These are phyloP conservation scores for Tagetes erecta DNA, from an alignment of 129 eudicot species.

Conservation along the genomic window DNA sequence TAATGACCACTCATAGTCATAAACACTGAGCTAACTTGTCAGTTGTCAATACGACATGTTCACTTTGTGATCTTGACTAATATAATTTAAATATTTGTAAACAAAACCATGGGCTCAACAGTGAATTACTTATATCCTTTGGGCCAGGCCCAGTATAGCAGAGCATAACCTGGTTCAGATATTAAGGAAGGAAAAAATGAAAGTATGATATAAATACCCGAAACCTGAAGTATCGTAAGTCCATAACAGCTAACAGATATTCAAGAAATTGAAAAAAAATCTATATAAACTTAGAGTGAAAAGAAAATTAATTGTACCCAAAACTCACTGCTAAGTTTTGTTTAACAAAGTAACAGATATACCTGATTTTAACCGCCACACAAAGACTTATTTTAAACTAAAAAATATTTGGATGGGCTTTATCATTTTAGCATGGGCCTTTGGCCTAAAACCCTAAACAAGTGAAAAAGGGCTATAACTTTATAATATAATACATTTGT, in stretches of 20 bases:
- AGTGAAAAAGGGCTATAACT: background rate
- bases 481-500: background rate
- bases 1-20: background rate
- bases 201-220: too few relatives aligned
- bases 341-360: too few relatives aligned
- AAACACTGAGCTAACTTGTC: background rate
- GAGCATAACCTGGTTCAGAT: background rate
- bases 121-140: background rate
- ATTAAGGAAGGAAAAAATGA: too few relatives aligned
- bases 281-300: too few relatives aligned
- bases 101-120: background rate
- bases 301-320: too few relatives aligned
- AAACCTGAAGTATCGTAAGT: too few relatives aligned
- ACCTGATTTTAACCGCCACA: too few relatives aligned
- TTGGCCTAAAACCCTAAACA: constrained; percentile 2
- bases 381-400: too few relatives aligned
- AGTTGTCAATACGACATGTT: background rate
- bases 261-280: too few relatives aligned
- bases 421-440: constrained; percentile 7
- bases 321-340: too few relatives aligned
- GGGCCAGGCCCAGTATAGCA: background rate
- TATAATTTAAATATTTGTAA: background rate
- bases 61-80: background rate
- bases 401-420: background rate
- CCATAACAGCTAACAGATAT: too few relatives aligned